Conservation (phyloP, 495 filamentous ascomycete genomes). For the Hypoxylon rickii region DNA sequence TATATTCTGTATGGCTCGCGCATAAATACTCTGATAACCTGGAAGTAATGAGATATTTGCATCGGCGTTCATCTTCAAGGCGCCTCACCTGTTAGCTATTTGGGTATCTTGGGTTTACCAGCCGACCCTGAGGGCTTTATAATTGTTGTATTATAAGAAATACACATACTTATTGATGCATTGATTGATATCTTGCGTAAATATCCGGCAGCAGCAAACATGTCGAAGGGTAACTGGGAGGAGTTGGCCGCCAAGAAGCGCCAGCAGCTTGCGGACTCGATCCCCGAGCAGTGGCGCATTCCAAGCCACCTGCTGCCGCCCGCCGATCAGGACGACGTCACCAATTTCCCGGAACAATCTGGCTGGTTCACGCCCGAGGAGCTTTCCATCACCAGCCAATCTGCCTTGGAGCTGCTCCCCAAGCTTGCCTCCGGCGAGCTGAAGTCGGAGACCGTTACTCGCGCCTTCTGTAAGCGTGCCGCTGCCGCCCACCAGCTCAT, state of each 20-base stretch:
- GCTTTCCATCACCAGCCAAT: slow-evolving; percentile 38
- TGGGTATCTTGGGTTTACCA: too few species aligned
- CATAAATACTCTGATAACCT: too few species aligned
- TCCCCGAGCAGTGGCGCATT: slow-evolving; percentile 48
- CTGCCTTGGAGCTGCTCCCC: slow-evolving; percentile 36
- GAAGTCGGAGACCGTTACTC: slow-evolving; percentile 39
- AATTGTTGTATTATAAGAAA: too few species aligned
- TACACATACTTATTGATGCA: too few species aligned
- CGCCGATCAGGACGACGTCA: slow-evolving; percentile 44
- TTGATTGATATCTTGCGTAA: too few species aligned
- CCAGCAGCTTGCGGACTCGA: slow-evolving; percentile 37
- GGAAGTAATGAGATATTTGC: too few species aligned
- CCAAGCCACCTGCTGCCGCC: slow-evolving; percentile 45
- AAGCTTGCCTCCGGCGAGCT: slow-evolving; percentile 37
- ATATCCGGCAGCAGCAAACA: slow-evolving; percentile 17
- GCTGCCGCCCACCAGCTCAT: slow-evolving; percentile 41
- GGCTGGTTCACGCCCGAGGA: slow-evolving; percentile 45
- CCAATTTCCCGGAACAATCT: slow-evolving; percentile 43
- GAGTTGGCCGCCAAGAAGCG: slow-evolving; percentile 45
- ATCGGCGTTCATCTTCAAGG: too few species aligned
- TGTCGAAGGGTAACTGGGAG: slow-evolving; percentile 40
- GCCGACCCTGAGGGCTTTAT: too few species aligned
- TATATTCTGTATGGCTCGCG: background rate
- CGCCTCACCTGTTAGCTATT: too few species aligned
- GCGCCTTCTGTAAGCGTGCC: slow-evolving; percentile 45